These are phyloP conservation scores for Allantophomopsis cytisporea DNA, from an alignment of 2,329 filamentous ascomycete species.

Conservation along the genomic window DNA sequence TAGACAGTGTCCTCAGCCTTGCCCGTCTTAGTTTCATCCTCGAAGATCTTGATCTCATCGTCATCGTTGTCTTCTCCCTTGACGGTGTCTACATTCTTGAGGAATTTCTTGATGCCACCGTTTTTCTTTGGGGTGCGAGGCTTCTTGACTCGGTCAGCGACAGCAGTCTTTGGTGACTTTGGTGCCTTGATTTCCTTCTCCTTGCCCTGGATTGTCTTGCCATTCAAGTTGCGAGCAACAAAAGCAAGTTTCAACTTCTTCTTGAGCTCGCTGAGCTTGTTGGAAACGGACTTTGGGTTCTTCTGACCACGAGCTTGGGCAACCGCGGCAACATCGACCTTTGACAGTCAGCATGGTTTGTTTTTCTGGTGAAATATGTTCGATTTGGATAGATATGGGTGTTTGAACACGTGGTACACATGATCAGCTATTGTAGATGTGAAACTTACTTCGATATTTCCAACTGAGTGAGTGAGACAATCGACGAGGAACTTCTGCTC, in stretches of 20 bases:
- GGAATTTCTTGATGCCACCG: not conserved
- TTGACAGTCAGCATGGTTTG: not conserved
- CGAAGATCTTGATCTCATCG: no score
- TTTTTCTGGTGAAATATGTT: not conserved
- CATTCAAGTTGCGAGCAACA: not conserved
- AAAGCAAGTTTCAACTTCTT: constrained; percentile 13
- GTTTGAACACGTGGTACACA: not conserved
- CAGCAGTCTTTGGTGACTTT: constrained; percentile 6
- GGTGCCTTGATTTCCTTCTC: constrained; percentile 1
- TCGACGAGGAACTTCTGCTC: constrained; percentile 9
- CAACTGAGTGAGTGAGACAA: constrained; percentile 11
- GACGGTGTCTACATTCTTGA: not conserved
- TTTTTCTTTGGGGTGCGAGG: no score
- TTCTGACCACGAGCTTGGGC: constrained; percentile 7
- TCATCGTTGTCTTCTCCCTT: not conserved
- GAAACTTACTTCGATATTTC: constrained; percentile 3
- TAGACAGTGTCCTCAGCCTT: no score
- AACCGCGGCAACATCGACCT: constrained; percentile 11
- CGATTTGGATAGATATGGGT: not conserved
- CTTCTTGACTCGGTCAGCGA: not conserved
- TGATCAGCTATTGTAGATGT: not conserved
- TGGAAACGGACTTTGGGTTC: constrained; percentile 11
- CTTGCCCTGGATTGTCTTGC: not conserved
- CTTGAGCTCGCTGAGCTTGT: constrained; percentile 11
- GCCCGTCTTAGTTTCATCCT: no score